These are phyloP conservation scores for Pseudogymnoascus sp. DNA, from an alignment of 2,329 filamentous ascomycete species.

Conservation along the genomic window DNA sequence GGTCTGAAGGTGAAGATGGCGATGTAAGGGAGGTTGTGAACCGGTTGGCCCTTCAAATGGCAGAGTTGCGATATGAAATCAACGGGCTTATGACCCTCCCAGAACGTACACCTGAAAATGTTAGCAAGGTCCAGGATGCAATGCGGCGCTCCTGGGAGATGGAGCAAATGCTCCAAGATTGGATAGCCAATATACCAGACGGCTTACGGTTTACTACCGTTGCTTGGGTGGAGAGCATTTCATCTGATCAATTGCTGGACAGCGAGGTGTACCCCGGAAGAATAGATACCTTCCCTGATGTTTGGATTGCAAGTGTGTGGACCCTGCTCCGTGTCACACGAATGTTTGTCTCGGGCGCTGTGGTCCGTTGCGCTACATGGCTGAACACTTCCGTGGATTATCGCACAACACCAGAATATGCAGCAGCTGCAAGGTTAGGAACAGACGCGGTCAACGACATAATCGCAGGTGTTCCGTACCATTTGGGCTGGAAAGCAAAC, in stretches of 20 bases:
- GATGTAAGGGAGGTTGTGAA: constrained; percentile 38
- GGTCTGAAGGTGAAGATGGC: constrained; percentile 42
- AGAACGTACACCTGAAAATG: constrained; percentile 41
- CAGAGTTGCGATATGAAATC: constrained; percentile 49
- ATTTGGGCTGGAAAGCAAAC: constrained; percentile 51
- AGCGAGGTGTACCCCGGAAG: constrained; percentile 54
- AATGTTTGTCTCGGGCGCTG: constrained; percentile 47
- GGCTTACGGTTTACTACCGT: constrained; percentile 46
- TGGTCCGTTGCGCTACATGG: constrained; percentile 55
- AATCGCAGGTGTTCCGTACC: constrained; percentile 54
- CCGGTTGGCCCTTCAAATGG: constrained; percentile 45
- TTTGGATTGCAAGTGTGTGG: constrained; percentile 52
- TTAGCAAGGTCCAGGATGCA: constrained; percentile 44
- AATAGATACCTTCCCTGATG: constrained; percentile 52
- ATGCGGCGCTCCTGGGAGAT: constrained; percentile 45
- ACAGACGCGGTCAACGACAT: constrained; percentile 51
- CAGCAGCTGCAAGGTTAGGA: constrained; percentile 44
- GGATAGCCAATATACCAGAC: constrained; percentile 44
- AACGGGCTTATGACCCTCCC: constrained; percentile 42
- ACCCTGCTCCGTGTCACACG: constrained; percentile 49
- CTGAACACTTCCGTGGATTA: constrained; percentile 54
- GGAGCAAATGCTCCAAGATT: constrained; percentile 45
- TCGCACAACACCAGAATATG: constrained; percentile 55
- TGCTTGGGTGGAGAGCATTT: constrained; percentile 49
- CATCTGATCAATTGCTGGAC: constrained; percentile 43